A percentile compares a stretch with the other conserved stretches of the same genome.
These are phyloP conservation scores for Amborella trichopoda DNA, from an alignment of 164 flowering plant genomes.

Conservation along the genomic window DNA sequence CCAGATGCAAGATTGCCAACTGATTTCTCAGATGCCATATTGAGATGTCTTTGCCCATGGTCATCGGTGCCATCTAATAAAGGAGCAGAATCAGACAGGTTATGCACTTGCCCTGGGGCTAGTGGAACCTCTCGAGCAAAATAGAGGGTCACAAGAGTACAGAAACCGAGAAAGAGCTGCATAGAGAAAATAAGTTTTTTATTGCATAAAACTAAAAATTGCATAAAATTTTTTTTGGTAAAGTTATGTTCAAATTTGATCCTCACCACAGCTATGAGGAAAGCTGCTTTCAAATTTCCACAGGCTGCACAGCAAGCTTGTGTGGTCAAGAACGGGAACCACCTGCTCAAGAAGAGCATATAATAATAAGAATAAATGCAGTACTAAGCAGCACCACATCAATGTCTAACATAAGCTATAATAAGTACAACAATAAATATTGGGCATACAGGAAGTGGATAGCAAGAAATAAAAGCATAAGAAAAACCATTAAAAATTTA, in stretches of 20 bases:
- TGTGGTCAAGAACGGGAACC: constrained; percentile 80
- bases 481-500: not conserved
- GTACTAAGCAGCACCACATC: not conserved
- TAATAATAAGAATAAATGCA: not conserved
- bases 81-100: constrained; percentile 70
- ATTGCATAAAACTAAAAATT: too few species aligned
- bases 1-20: constrained; percentile 12
- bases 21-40: constrained; percentile 15
- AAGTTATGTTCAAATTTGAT: not conserved
- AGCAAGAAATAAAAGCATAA: not conserved
- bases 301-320: constrained; percentile 97
- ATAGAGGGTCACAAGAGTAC: constrained; percentile 78
- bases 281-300: constrained; percentile 95
- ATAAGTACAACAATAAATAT: not conserved
- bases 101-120: constrained; percentile 17
- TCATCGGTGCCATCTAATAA: constrained; percentile 44
- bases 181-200: too few species aligned
- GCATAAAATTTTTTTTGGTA: too few species aligned
- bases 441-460: not conserved
- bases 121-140: constrained; percentile 85
- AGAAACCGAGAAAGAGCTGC: constrained; percentile 72
- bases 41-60: constrained; percentile 25
- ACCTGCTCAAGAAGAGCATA: constrained; percentile 30
- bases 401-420: not conserved
- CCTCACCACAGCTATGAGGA: constrained; percentile 90